phyloP scores from a whole-genome alignment of 345 rosid species.

The Pistacia atlantica region DNA sequence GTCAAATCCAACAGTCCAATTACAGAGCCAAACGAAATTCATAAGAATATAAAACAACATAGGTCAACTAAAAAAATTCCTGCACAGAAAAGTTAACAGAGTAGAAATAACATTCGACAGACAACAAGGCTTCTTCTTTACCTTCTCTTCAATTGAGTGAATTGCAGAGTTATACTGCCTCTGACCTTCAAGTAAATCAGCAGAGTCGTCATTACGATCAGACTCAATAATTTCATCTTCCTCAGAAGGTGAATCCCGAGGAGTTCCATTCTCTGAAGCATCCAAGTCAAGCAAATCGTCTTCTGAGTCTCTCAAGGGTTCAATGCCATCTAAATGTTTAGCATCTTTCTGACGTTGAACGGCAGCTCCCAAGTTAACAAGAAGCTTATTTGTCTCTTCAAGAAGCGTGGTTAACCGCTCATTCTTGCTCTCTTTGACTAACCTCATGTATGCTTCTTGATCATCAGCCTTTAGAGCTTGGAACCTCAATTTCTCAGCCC shows the following conservation, averaged over 20 bases:
- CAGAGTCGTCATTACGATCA: slow-evolving; percentile 77
- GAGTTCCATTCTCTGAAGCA: slow-evolving; percentile 66
- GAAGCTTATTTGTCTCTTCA: slow-evolving; percentile 94
- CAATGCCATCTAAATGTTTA: slow-evolving; percentile 67
- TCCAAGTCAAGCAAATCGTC: slow-evolving; percentile 72
- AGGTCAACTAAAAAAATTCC: neutral
- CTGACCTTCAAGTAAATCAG: slow-evolving; percentile 94
- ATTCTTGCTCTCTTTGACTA: slow-evolving; percentile 98
- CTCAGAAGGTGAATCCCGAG: slow-evolving; percentile 64
- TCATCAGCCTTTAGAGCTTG: slow-evolving; percentile 98
- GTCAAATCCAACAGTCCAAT: neutral
- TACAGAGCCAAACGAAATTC: neutral
- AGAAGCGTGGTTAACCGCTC: slow-evolving; percentile 91
- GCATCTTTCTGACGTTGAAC: slow-evolving; percentile 98
- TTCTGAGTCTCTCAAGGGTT: slow-evolving; percentile 64
- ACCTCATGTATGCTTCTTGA: slow-evolving; percentile 95
- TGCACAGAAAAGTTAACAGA: neutral
- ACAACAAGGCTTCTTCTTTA: slow-evolving; percentile 33
- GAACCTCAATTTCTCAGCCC: slow-evolving; percentile 96
- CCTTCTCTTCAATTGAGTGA: slow-evolving; percentile 94
- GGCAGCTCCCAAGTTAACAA: slow-evolving; percentile 95
- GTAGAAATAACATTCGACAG: neutral
- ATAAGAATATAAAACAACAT: neutral
- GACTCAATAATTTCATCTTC: slow-evolving; percentile 74
- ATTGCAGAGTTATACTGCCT: slow-evolving; percentile 95